Evolutionary conservation across 331 rosid genomes (phyloP).

Genomic region (Spiraea crenata): DNA sequence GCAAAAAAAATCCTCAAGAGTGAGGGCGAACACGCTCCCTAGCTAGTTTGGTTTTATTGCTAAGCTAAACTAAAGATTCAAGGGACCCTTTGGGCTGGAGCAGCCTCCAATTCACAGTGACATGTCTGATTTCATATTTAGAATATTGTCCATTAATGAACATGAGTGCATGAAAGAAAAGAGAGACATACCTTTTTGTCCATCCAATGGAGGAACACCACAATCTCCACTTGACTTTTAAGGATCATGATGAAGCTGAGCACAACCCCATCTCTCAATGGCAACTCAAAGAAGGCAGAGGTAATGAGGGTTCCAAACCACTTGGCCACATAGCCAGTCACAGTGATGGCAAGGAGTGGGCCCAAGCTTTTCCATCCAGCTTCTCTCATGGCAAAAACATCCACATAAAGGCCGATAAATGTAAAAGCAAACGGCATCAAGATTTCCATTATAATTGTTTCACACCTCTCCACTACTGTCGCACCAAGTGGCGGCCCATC

Average conservation of each 20-base stretch:
- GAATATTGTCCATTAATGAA: too few relatives aligned
- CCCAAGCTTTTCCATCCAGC: slow-evolving; percentile 39
- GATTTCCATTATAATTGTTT: slow-evolving; percentile 43
- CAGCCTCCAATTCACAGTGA: too few relatives aligned
- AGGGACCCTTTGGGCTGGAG: too few relatives aligned
- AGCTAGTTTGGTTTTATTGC: too few relatives aligned
- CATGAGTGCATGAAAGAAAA: too few relatives aligned
- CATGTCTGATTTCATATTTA: too few relatives aligned
- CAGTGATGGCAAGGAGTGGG: slow-evolving; percentile 45
- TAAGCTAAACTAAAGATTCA: too few relatives aligned
- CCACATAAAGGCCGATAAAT: slow-evolving; percentile 44
- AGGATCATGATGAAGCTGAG: slow-evolving; percentile 57
- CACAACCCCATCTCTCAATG: slow-evolving; percentile 51
- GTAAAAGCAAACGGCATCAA: slow-evolving; percentile 61
- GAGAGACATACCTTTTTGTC: slow-evolving; percentile 54
- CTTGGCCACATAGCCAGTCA: slow-evolving; percentile 45
- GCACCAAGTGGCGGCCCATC: slow-evolving; percentile 77
- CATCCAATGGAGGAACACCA: slow-evolving; percentile 58
- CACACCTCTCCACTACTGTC: slow-evolving; percentile 35
- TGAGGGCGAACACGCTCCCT: too few relatives aligned
- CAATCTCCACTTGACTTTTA: slow-evolving; percentile 70
- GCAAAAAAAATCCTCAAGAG: too few relatives aligned
- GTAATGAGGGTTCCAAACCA: slow-evolving; percentile 31
- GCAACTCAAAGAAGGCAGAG: slow-evolving; percentile 38
- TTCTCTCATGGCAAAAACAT: slow-evolving; percentile 33